Evolutionary conservation across 2,329 filamentous ascomycete species (phyloP).

Genomic region (Penicillium psychrosexuale): DNA sequence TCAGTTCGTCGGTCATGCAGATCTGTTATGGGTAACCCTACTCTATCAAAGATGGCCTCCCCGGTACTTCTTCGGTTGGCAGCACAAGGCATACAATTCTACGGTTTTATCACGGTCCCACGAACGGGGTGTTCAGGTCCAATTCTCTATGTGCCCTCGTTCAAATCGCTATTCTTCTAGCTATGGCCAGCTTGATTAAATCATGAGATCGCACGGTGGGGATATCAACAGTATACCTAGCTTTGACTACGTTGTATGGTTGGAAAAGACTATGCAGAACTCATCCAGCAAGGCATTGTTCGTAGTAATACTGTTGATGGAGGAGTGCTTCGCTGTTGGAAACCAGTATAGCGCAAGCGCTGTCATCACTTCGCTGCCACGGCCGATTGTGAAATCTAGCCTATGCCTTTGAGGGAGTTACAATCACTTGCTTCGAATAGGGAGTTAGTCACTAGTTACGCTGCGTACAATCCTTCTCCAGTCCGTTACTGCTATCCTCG

Average conservation of each 20-base stretch:
- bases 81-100: no score
- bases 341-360: slow-evolving; percentile 8
- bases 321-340: no score
- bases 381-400: slow-evolving; percentile 18
- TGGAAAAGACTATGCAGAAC: slow-evolving; percentile 17
- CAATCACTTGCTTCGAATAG: no score
- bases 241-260: slow-evolving; percentile 27
- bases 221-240: slow-evolving; percentile 24
- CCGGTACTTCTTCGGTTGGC: no score
- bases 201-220: slow-evolving; percentile 21
- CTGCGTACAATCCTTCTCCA: background rate
- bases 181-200: slow-evolving; percentile 16
- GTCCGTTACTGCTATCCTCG: background rate
- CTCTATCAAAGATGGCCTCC: no score
- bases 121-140: no score
- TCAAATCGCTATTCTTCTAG: slow-evolving; percentile 20
- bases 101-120: no score
- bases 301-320: no score
- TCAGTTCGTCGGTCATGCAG: no score
- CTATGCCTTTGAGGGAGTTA: slow-evolving; percentile 10
- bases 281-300: slow-evolving; percentile 19
- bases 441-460: no score
- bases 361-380: slow-evolving; percentile 14
- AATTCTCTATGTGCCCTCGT: slow-evolving; percentile 23
- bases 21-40: no score